These are phyloP conservation scores for Phytopythium mirpurense DNA, from an alignment of 352 stramenopile species.

Conservation along the genomic window DNA sequence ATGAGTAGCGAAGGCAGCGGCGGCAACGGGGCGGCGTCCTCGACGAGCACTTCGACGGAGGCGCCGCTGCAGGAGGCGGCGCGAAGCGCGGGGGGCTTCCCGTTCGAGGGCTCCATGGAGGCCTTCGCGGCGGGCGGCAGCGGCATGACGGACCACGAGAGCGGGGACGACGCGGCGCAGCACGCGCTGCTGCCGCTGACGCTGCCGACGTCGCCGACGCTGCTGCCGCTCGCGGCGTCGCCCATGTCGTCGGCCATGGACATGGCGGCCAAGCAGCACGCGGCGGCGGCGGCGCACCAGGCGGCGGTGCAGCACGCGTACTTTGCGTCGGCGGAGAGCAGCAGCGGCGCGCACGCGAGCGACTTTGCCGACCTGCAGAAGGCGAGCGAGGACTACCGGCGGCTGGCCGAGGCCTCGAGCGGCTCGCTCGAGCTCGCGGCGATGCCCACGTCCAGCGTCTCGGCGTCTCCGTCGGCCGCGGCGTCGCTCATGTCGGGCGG, in stretches of 20 bases:
- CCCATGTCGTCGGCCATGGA: conserved; percentile 19
- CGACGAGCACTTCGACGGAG: too few species aligned
- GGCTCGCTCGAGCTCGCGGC: conserved; percentile 6
- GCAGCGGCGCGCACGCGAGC: conserved; percentile 2
- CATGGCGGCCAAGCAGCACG: conserved; percentile 8
- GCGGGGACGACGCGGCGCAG: conserved; percentile 6
- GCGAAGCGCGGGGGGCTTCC: conserved; percentile 3
- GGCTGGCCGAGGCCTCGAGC: conserved; percentile 21
- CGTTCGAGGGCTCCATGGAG: conserved; percentile 17
- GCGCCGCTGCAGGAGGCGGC: background rate
- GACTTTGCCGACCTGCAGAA: conserved; percentile 52
- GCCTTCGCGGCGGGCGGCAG: conserved; percentile 12
- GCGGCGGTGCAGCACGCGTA: conserved; percentile 8
- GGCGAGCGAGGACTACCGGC: conserved; percentile 37
- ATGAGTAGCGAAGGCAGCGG: too few species aligned
- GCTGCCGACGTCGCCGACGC: conserved; percentile 36
- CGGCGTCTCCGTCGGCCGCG: background rate
- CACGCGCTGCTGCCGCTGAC: conserved; percentile 24
- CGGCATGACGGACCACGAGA: conserved; percentile 4
- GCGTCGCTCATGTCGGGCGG: background rate
- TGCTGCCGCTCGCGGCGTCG: conserved; percentile 35
- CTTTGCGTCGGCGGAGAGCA: background rate
- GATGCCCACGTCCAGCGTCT: background rate
- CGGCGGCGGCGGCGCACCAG: background rate
- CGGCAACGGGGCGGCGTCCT: too few species aligned